A percentile compares a stretch with the other conserved stretches of the same genome.
Conservation (phyloP, 1,139 yeast species). For the Candida tetrigidarum region DNA sequence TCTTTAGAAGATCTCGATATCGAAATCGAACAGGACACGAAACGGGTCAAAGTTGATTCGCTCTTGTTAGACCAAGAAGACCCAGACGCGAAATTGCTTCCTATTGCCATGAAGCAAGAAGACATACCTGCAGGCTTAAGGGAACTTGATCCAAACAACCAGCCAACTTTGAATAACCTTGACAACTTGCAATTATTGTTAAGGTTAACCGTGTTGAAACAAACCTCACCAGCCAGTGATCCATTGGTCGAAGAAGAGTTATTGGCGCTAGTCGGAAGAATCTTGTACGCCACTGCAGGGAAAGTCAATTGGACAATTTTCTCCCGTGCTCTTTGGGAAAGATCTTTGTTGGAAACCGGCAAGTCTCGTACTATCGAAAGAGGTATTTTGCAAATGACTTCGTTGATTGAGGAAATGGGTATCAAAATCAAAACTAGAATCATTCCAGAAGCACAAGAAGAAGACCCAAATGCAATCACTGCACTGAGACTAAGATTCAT, state of each 20-base stretch:
- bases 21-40: constrained; percentile 33
- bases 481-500: constrained; percentile 67
- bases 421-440: constrained; percentile 63
- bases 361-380: constrained; percentile 90
- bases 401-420: constrained; percentile 89
- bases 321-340: constrained; percentile 86
- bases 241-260: constrained; percentile 82
- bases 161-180: constrained; percentile 70
- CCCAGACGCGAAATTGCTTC: constrained; percentile 48
- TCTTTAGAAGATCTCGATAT: constrained; percentile 55
- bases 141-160: constrained; percentile 77
- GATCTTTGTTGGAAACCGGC: constrained; percentile 81
- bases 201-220: constrained; percentile 65
- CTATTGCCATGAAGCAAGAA: constrained; percentile 63
- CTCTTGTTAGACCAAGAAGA: constrained; percentile 26
- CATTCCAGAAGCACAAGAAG: constrained; percentile 52
- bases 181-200: constrained; percentile 77
- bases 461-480: constrained; percentile 32
- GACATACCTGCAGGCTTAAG: constrained; percentile 62
- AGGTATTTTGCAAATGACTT: constrained; percentile 91
- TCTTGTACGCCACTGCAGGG: constrained; percentile 55
- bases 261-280: constrained; percentile 71
- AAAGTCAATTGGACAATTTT: constrained; percentile 77
- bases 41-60: constrained; percentile 48
- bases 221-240: constrained; percentile 73